Evolutionary conservation across 805 yeast genomes (phyloP), one percentile per base, ranked within the genome.

Genomic region (Wickerhamomyces chambardii): DNA sequence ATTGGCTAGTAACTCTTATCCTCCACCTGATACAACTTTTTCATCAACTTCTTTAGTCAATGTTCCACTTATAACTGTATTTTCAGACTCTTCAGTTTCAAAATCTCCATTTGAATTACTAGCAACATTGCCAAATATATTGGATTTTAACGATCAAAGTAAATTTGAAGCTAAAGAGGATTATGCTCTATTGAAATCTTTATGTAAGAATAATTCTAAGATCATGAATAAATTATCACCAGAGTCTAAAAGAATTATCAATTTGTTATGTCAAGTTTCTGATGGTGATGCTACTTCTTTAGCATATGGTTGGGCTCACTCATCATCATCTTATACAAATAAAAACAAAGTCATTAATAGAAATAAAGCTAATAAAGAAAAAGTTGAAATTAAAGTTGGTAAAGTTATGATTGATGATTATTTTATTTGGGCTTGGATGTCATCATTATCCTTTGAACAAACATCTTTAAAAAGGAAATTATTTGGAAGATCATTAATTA

Each of bases 361-460:
- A 64, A 42, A 46, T 59, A 40, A 41, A 32, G 37, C 33, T 40
- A 10, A 8, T 10, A 21, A 21, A 10, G 24, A 10, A 21, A 21
- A 21, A 7, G 55, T 45, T 43, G 53, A 38, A 49, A 68, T 42
- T 15, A 41, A 48, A 19, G 66, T 84, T 9, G 61, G 73, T 8
- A 70, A 83, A 39, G 79, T 83, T 1, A 69, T 84, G 6, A 74
- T 86, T 15, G 95, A 84, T 55, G 95, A 86, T 55, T 86, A 82
- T 55, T 86, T 79, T 50, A 84, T 85, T 21, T 86, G 95, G 95
- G 73, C 95, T 1, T 86, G 95, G 95, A 63, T 85, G 49, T 75
- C 87, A 1, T 71, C 86, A 2, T 53, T 85, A 17, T 84, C 84
- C 0, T 68, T 77, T 24, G 95, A 86, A 51, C 82, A 84, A 50